Base-by-base conservation (phyloP, 1,284 basidiomycete species). In the Naganishia albida region DNA sequence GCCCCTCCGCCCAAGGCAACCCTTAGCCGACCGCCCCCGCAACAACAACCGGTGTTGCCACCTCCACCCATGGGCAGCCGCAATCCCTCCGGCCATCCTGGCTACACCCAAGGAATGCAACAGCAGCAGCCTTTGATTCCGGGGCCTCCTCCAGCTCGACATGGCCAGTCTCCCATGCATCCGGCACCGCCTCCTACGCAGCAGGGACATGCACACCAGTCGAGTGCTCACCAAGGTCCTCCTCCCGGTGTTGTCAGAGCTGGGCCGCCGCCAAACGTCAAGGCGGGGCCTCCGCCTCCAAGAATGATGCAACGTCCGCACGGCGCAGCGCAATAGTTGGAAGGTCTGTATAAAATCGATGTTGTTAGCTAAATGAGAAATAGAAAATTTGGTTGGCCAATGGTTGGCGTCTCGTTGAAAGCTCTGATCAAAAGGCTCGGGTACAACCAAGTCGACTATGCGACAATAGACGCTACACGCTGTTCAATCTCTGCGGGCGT, bases 281-380 rank as follows among this genome's bases (percentile, higher is more conserved):
- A 97, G 62, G 95, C 95, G 72, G 94, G 97, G 76, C 87, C 87
- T 34, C 80, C 97, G 71, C 97, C 97, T 79, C 94, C 34, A 6
- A 34, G 92, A 10, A 34, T 34, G 34, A 34, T 34, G 34, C 34
- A 34, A 10, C 34, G 34, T 34, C 34, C 34, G 10, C 34, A 34
- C 10, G 34, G 34, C 34, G 34, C 34, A 34, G 34, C 34, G 34
- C 34, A 34, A 34, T 34, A 34, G 34, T 34, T 34, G 34, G 34
- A 10, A 34, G 34, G 34, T 34, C 34, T 34, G 34, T 34, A 34
- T 4, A 34, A 34, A 34, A 34, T 34, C 34, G 34, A 6, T 34
- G 34, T 34, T 4, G 34, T 34, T 34, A 4, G 34, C 10, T 34
- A 10, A 4, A 34, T 34, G 34, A 6, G 34, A 34, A 34, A 34